Percentiles rank a stretch among this genome's conserved stretches.
Conservation (phyloP, 2,329 filamentous ascomycete species). For the Sporothrix pallida region DNA sequence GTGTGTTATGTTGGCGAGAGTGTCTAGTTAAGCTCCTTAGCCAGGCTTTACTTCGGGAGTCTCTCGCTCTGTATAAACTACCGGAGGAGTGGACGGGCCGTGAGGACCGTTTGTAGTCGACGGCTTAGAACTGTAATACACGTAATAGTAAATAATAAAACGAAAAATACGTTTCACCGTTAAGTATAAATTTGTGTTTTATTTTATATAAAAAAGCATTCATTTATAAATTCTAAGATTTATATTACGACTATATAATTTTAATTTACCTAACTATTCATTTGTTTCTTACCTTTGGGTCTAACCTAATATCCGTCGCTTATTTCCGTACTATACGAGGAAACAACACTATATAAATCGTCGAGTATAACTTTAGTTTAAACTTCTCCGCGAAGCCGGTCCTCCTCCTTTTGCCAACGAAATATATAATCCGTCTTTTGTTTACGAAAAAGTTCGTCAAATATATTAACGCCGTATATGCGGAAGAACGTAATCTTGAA, state of each 20-base stretch:
- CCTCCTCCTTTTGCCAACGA: not conserved
- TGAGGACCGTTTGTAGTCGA: no score
- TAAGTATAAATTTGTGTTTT: no score
- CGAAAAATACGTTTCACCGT: no score
- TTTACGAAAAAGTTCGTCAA: not conserved
- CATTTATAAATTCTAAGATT: not conserved
- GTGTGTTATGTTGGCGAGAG: no score
- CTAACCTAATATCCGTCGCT: not conserved
- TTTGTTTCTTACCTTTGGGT: not conserved
- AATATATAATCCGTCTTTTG: not conserved
- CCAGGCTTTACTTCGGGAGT: no score
- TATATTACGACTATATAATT: constrained; percentile 8
- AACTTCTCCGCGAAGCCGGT: not conserved
- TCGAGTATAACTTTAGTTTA: not conserved
- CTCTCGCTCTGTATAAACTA: no score
- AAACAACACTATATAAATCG: not conserved
- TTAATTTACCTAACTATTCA: not conserved
- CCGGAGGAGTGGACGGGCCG: no score
- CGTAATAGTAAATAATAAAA: no score
- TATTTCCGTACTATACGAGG: not conserved
- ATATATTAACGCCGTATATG: not conserved
- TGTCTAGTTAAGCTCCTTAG: no score
- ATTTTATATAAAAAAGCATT: no score
- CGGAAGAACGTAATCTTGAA: constrained; percentile 13
- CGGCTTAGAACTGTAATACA: no score